Evolutionary conservation across 768 basidiomycete genomes (phyloP).

Genomic region (Erythrobasidium yunnanense): DNA sequence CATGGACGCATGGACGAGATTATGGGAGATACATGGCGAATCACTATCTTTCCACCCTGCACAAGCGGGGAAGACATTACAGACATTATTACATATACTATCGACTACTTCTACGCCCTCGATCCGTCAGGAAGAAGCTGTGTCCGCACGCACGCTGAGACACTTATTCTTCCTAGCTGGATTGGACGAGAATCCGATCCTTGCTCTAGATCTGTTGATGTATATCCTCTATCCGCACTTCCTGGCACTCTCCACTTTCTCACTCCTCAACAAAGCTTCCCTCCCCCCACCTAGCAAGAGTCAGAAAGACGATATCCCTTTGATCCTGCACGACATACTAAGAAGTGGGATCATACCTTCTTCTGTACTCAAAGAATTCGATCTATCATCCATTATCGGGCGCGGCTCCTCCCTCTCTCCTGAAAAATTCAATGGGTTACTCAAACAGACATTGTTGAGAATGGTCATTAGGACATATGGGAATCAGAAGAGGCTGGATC

Average conservation of each 20-base stretch:
- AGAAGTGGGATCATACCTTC: not conserved
- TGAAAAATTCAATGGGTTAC: not conserved
- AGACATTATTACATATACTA: not conserved
- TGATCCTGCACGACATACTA: conserved; percentile 12
- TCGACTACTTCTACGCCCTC: not conserved
- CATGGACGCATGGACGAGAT: not conserved
- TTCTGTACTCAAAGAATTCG: not conserved
- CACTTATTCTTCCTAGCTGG: conserved; percentile 18
- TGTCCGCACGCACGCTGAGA: not conserved
- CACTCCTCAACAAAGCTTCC: not conserved
- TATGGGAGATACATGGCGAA: not conserved
- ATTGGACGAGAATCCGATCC: not conserved
- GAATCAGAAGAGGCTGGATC: not conserved
- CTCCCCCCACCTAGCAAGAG: not conserved
- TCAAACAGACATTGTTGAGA: conserved; percentile 1
- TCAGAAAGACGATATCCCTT: not conserved
- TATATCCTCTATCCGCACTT: not conserved
- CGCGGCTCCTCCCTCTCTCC: not conserved
- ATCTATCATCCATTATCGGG: not conserved
- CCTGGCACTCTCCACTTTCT: not conserved
- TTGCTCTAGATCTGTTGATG: conserved; percentile 1
- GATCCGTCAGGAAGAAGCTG: not conserved
- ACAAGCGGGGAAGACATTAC: not conserved
- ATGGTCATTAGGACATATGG: not conserved
- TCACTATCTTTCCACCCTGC: not conserved